Evolutionary conservation across 306 rosid genomes (phyloP).

Genomic region (Malus sieversii): DNA sequence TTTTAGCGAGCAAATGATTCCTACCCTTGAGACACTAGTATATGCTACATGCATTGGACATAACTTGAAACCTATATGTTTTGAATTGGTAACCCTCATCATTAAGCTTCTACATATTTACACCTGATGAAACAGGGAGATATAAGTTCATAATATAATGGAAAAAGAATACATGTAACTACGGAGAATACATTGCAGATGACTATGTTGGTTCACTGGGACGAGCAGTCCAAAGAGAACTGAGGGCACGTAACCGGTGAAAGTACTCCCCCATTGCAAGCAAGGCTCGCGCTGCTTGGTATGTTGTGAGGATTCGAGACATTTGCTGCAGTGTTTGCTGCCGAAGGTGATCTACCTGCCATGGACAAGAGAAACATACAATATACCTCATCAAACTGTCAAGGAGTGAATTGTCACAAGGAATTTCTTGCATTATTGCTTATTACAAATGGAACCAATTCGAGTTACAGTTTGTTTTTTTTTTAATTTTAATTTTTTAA

Average conservation of each 20-base stretch:
- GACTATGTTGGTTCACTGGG: slow-evolving; percentile 25
- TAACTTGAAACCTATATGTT: neutral
- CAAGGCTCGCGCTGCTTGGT: slow-evolving; percentile 67
- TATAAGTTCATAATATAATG: neutral
- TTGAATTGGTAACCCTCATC: neutral
- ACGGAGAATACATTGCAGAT: neutral
- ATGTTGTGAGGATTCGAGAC: slow-evolving; percentile 45
- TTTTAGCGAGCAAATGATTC: too few relatives aligned
- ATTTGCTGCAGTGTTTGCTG: slow-evolving; percentile 60
- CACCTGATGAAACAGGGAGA: slow-evolving; percentile 1
- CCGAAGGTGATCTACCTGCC: slow-evolving; percentile 85
- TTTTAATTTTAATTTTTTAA: too few relatives aligned
- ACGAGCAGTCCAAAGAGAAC: slow-evolving; percentile 67
- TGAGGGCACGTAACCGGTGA: slow-evolving; percentile 63
- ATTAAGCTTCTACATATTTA: slow-evolving; percentile 3
- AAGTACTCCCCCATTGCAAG: slow-evolving; percentile 73
- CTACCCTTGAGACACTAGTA: neutral
- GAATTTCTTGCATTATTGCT: neutral
- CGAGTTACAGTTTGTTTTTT: neutral
- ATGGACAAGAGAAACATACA: slow-evolving; percentile 10
- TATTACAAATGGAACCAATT: neutral
- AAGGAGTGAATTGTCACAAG: neutral
- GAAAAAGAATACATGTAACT: neutral
- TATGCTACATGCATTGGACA: neutral
- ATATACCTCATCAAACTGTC: neutral